Percentiles rank a stretch among this genome's conserved stretches.
These are phyloP conservation scores for Dactylellina leptospora DNA, from an alignment of 2,329 filamentous ascomycete genomes.

Conservation along the genomic window DNA sequence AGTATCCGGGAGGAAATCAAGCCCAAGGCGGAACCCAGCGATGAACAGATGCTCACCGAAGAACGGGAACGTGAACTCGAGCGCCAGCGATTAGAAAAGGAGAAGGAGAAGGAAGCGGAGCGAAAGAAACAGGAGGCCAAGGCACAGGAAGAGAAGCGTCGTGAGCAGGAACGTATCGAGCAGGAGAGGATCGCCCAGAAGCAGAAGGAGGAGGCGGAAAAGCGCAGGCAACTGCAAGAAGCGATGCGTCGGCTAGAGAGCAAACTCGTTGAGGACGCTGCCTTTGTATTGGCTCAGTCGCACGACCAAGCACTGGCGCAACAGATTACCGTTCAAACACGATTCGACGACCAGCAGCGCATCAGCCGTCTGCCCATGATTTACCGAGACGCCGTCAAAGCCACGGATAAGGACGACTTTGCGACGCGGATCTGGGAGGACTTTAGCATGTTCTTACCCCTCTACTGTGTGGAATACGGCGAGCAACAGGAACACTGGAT, in stretches of 20 bases:
- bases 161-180: constrained; percentile 36
- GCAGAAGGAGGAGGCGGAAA: constrained; percentile 30
- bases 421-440: constrained; percentile 27
- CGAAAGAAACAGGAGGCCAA: constrained; percentile 33
- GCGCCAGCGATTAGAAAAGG: constrained; percentile 40
- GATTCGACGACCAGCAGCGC: constrained; percentile 35
- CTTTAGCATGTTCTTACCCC: constrained; percentile 26
- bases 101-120: constrained; percentile 37
- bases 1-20: constrained; percentile 41
- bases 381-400: constrained; percentile 23
- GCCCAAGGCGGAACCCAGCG: constrained; percentile 30
- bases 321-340: constrained; percentile 6
- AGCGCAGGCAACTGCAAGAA: constrained; percentile 14
- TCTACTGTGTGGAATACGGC: constrained; percentile 27
- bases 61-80: constrained; percentile 37
- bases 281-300: background rate
- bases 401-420: constrained; percentile 33
- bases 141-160: constrained; percentile 31
- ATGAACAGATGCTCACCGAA: constrained; percentile 40
- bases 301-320: constrained; percentile 13
- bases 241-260: constrained; percentile 16
- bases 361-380: constrained; percentile 34
- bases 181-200: constrained; percentile 29
- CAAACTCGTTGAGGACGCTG: constrained; percentile 6
- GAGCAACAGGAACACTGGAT: constrained; percentile 34